Percentiles rank a stretch among this genome's conserved stretches.
These are phyloP conservation scores for Medicago truncatula DNA, from an alignment of 306 rosid species.

Conservation along the genomic window DNA sequence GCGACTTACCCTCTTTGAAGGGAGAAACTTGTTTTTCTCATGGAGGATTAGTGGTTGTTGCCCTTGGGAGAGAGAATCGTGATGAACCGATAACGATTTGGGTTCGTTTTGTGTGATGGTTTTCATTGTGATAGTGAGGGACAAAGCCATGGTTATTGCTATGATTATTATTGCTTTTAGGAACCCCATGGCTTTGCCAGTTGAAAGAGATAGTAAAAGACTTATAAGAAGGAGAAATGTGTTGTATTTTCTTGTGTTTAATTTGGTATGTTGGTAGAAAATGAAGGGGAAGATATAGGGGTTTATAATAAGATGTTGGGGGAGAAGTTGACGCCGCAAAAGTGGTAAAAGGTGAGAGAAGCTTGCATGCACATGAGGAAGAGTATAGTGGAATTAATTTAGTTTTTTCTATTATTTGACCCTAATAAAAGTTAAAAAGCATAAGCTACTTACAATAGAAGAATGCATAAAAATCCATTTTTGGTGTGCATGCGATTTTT, in stretches of 20 bases:
- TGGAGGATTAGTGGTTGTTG: background rate
- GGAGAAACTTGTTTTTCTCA: conserved; percentile 34
- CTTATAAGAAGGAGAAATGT: background rate
- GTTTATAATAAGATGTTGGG: conserved; percentile 46
- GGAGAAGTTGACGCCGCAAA: conserved; percentile 76
- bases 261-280: conserved; percentile 39
- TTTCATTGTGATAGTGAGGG: conserved; percentile 61
- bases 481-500: no score
- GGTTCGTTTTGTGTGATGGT: conserved; percentile 34
- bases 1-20: conserved; percentile 67
- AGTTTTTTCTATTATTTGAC: conserved; percentile 36
- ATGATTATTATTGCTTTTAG: conserved; percentile 58
- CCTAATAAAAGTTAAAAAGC: conserved; percentile 35
- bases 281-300: conserved; percentile 49
- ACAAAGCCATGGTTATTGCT: conserved; percentile 84
- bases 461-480: no score
- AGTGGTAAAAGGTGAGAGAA: conserved; percentile 53
- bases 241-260: background rate
- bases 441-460: conserved; percentile 13
- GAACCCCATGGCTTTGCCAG: conserved; percentile 68
- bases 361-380: conserved; percentile 26
- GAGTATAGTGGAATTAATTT: no score
- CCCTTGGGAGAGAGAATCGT: background rate
- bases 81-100: background rate
- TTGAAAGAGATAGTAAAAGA: conserved; percentile 6